phyloP scores from a whole-genome alignment of 208 protist species.

The Trypanosomatidae sp. region DNA sequence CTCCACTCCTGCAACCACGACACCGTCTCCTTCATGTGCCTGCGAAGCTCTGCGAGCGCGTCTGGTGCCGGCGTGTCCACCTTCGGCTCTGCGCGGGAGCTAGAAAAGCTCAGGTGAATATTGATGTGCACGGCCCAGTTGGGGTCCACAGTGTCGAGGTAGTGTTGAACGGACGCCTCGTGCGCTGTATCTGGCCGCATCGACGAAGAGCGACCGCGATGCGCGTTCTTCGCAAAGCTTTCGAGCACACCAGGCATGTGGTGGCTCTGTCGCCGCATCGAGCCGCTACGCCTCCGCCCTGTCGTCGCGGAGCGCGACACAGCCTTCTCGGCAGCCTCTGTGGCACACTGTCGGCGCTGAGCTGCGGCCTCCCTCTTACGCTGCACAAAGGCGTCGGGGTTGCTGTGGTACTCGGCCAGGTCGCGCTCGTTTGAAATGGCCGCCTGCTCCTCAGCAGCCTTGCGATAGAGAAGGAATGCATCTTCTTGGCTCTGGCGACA shows the following conservation, averaged over 20 bases:
- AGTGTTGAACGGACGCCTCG: conserved; percentile 6
- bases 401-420: conserved; percentile 29
- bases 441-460: conserved; percentile 31
- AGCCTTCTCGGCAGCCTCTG: conserved; percentile 18
- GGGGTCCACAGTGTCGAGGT: conserved; percentile 42
- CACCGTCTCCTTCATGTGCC: conserved; percentile 25
- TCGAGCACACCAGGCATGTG: conserved; percentile 3
- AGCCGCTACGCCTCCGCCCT: conserved; percentile 5
- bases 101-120: conserved; percentile 45
- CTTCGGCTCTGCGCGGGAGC: conserved; percentile 53
- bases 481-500: conserved; percentile 55
- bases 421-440: conserved; percentile 25
- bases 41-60: conserved; percentile 30
- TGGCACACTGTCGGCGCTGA: conserved; percentile 26
- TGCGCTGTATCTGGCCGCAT: conserved; percentile 5
- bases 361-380: conserved; percentile 34
- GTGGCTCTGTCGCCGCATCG: conserved; percentile 10
- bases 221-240: conserved; percentile 8
- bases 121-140: conserved; percentile 26
- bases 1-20: conserved; percentile 22
- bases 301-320: background rate
- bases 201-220: conserved; percentile 6
- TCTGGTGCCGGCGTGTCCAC: conserved; percentile 32
- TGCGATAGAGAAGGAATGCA: conserved; percentile 32
- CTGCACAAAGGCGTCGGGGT: conserved; percentile 46